phyloP scores from a whole-genome alignment of 306 rosid genomes.

The Casuarina glauca region DNA sequence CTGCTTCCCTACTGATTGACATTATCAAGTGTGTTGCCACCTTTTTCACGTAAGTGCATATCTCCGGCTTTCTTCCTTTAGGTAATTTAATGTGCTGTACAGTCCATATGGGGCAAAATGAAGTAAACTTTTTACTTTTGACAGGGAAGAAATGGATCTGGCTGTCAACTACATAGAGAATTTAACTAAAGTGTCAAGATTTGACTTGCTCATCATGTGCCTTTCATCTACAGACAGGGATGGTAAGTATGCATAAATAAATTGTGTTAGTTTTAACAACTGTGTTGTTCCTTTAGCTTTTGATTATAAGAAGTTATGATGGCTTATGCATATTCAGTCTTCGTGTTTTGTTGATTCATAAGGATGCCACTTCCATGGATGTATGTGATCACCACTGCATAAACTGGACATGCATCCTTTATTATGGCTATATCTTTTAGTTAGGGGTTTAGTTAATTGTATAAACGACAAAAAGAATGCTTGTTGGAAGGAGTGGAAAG shows the following conservation, averaged over 20 bases:
- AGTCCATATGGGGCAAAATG: constrained; percentile 18
- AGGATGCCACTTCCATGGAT: background rate
- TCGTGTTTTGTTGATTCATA: background rate
- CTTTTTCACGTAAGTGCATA: constrained; percentile 65
- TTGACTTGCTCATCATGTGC: constrained; percentile 73
- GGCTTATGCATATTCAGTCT: background rate
- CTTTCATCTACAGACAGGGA: constrained; percentile 61
- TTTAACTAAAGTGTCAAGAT: constrained; percentile 77
- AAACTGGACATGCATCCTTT: background rate
- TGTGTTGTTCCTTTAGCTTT: background rate
- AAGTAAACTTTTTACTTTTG: constrained; percentile 20
- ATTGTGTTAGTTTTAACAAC: background rate
- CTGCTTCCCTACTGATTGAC: constrained; percentile 66
- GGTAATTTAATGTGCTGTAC: constrained; percentile 9
- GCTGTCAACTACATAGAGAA: constrained; percentile 63
- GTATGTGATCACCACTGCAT: background rate
- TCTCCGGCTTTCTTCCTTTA: background rate
- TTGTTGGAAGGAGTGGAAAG: background rate
- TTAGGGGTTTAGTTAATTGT: too few relatives aligned
- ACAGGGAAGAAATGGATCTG: constrained; percentile 77
- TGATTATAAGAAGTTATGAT: background rate
- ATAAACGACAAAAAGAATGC: background rate
- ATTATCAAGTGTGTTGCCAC: constrained; percentile 76
- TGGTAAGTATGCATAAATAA: constrained; percentile 46
- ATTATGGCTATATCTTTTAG: too few relatives aligned